Conservation (phyloP, 768 basidiomycete species). For the Hydnum rufescens region DNA sequence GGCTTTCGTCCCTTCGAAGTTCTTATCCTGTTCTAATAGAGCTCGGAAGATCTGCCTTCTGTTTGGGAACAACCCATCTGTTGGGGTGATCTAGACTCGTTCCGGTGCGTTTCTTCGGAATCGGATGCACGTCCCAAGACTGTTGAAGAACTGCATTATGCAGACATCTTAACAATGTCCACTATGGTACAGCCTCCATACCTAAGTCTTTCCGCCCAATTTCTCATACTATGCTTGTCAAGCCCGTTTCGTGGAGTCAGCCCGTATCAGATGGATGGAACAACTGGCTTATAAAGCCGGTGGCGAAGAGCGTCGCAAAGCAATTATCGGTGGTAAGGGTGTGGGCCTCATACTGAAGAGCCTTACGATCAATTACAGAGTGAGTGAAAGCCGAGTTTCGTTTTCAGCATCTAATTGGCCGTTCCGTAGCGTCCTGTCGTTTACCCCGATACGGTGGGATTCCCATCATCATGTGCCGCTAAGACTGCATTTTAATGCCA, state of each 20-base stretch:
- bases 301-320: background rate
- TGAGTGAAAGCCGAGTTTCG: background rate
- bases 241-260: background rate
- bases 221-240: background rate
- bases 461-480: background rate
- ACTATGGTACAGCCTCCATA: constrained; percentile 1
- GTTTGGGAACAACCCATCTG: constrained; percentile 4
- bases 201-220: background rate
- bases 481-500: background rate
- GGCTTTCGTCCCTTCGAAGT: too few species aligned
- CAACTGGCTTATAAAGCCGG: background rate
- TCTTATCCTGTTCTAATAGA: too few species aligned
- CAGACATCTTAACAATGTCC: constrained; percentile 9
- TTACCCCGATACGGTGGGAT: constrained; percentile 7
- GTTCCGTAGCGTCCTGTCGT: constrained; percentile 3
- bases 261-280: constrained; percentile 2
- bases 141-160: background rate
- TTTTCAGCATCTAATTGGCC: background rate
- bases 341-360: constrained; percentile 7
- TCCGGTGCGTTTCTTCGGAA: constrained; percentile 1
- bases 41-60: too few species aligned
- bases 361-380: constrained; percentile 1
- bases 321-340: constrained; percentile 2
- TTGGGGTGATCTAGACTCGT: constrained; percentile 7
- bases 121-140: background rate